These are phyloP conservation scores for Aspergillus unguis DNA, from an alignment of 2,329 filamentous ascomycete genomes.

Conservation along the genomic window DNA sequence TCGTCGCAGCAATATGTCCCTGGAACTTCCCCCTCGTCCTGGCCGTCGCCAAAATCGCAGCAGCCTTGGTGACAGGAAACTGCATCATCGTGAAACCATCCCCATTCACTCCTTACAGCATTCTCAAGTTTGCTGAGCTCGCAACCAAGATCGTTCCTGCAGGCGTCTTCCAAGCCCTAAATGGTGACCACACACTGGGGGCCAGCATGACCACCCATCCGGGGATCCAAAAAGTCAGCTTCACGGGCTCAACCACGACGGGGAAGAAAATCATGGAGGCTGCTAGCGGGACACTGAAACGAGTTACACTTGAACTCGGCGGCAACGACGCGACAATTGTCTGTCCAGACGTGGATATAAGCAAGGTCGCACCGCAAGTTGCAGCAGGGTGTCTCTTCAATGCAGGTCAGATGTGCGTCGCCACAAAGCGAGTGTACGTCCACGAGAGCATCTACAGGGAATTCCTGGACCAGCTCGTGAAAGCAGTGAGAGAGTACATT, in stretches of 20 bases:
- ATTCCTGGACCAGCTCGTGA: background rate
- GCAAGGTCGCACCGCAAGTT: background rate
- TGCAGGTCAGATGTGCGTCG: background rate
- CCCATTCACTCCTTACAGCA: slow-evolving; percentile 50
- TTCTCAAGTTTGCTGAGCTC: slow-evolving; percentile 51
- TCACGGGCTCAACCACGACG: background rate
- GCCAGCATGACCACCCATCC: background rate
- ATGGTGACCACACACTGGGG: background rate
- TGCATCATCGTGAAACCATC: slow-evolving; percentile 55
- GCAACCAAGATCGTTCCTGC: background rate
- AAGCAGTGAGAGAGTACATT: background rate
- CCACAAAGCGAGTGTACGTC: background rate
- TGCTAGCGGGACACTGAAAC: background rate
- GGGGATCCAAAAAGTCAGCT: background rate
- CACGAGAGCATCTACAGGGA: background rate
- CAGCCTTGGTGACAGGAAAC: slow-evolving; percentile 52
- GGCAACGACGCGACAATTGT: background rate
- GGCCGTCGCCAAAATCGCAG: slow-evolving; percentile 50
- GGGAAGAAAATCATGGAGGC: background rate
- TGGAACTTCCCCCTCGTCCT: slow-evolving; percentile 54
- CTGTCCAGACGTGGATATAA: background rate
- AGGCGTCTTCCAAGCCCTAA: background rate
- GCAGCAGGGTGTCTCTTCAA: background rate
- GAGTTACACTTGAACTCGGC: background rate
- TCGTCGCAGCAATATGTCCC: slow-evolving; percentile 54